These are phyloP conservation scores for Elongisporangium anandrum DNA, from an alignment of 352 stramenopile species.

Conservation along the genomic window DNA sequence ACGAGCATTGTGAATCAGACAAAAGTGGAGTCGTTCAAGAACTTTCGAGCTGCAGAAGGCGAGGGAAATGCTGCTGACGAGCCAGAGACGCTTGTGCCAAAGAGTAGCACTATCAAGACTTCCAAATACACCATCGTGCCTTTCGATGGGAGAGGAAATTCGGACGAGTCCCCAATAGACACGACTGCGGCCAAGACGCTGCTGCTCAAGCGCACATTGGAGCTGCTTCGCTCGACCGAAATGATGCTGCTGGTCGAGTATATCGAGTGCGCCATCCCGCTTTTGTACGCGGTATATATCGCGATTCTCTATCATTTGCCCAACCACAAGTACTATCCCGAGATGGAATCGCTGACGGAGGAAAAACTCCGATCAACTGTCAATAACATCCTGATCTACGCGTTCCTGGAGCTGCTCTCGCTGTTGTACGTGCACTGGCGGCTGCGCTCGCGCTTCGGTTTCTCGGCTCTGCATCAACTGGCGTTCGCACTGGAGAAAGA, in stretches of 20 bases:
- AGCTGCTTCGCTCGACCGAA: conserved; percentile 2
- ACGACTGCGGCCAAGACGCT: background rate
- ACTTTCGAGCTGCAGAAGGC: background rate
- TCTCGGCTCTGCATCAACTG: conserved; percentile 20
- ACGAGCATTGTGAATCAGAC: background rate
- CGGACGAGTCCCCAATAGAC: background rate
- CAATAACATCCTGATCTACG: conserved; percentile 16
- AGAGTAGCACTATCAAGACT: background rate
- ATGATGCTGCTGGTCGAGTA: conserved; percentile 7
- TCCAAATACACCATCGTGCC: background rate
- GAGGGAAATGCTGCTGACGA: background rate
- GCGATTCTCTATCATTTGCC: conserved; percentile 3
- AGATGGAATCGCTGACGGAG: conserved; percentile 3
- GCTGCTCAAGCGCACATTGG: background rate
- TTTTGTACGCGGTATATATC: conserved; percentile 6
- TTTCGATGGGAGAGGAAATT: background rate
- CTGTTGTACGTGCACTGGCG: conserved; percentile 9
- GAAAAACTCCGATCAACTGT: conserved; percentile 1
- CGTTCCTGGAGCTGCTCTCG: conserved; percentile 11
- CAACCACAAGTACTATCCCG: conserved; percentile 7
- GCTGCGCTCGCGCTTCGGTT: conserved; percentile 7
- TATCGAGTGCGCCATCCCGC: conserved; percentile 4
- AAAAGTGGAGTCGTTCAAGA: background rate
- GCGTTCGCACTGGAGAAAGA: conserved; percentile 22
- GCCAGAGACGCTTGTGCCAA: background rate